A percentile compares a stretch with the other conserved stretches of the same genome.
Evolutionary conservation across 768 basidiomycete genomes (phyloP).

Genomic region (Cubamyces sp.): DNA sequence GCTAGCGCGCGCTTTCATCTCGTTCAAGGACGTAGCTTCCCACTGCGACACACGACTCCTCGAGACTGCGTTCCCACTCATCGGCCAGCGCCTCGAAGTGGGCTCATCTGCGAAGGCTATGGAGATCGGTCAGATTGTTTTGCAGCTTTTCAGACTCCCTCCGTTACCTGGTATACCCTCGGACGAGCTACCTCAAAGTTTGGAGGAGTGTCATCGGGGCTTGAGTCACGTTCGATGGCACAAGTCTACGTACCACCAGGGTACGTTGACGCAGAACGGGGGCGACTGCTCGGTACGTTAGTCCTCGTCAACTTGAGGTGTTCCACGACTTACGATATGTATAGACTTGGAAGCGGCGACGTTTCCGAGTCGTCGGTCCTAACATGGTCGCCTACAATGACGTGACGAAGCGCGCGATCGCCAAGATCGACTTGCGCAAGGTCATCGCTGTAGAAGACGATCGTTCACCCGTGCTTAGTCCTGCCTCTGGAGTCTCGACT

Average conservation of each 20-base stretch:
- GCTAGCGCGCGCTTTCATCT: slow-evolving; percentile 83
- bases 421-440: slow-evolving; percentile 90
- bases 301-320: not conserved
- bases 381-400: slow-evolving; percentile 91
- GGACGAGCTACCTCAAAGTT: slow-evolving; percentile 83
- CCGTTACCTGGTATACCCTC: slow-evolving; percentile 81
- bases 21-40: slow-evolving; percentile 83
- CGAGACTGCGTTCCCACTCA: slow-evolving; percentile 81
- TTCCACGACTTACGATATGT: slow-evolving; percentile 10
- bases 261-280: slow-evolving; percentile 89
- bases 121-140: slow-evolving; percentile 84
- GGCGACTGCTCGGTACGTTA: slow-evolving; percentile 88
- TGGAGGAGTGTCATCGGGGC: slow-evolving; percentile 91
- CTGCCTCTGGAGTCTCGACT: slow-evolving; percentile 42
- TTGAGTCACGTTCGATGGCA: slow-evolving; percentile 92
- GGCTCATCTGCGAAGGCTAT: slow-evolving; percentile 62
- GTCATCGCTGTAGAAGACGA: slow-evolving; percentile 79
- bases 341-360: slow-evolving; percentile 83
- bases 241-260: slow-evolving; percentile 92
- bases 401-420: slow-evolving; percentile 86
- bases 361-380: slow-evolving; percentile 82
- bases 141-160: slow-evolving; percentile 91
- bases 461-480: slow-evolving; percentile 57
- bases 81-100: slow-evolving; percentile 69
- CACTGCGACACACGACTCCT: slow-evolving; percentile 86